Base-by-base conservation (phyloP, 148 eudicot genomes). In the Vaccinium macrocarpon region DNA sequence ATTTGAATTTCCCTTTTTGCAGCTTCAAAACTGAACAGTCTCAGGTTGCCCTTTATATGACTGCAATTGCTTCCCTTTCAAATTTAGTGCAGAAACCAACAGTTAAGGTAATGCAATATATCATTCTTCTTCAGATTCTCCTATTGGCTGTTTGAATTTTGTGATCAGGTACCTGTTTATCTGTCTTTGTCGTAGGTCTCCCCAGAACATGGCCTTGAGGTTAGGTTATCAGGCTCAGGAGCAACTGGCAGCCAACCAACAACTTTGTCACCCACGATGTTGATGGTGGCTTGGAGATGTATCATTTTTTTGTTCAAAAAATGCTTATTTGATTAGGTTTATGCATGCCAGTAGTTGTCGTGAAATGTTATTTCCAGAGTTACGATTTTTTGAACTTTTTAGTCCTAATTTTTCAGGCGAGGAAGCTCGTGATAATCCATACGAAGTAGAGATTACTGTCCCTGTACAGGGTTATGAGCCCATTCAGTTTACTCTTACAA, bases 221-320 rank as follows among this genome's bases (percentile, higher is more conserved):
- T 96, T 84, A 91, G 71, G 52, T 89, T 96, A 85, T 94, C 98
- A 72, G 98, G 98, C 59, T 90, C 99, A 82, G 99, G 87, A 84
- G 93, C 95, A 87, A 86, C 91, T 59, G 99, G 95, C 86, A 88
- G 70, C 73, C 91, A 93, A 75, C 95, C 98, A 8, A 94, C 99
- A 81, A 96, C 99, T 74, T 90, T 96, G 85, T 93, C 99, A 49
- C 99, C 99, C 5, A 86, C 93, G 48, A 84, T 85, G 77, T 85
- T 96, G 88, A 86, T 86, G 83, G 88, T 94, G 62, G 94, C 93
- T 64, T 96, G 99, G 99, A 94, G 92, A 90, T 96, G 99, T 96
- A 93, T 84, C 86, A 74, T 80, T 59, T 82, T 66, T 23, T 25
- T 10, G 23, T 72, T 46, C 18, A 3, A 29, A 38, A 15, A 27